A percentile compares a stretch with the other conserved stretches of the same genome.
These are phyloP conservation scores for Rhynchospora tenuis DNA, from an alignment of 176 grass and related monocot genomes.

Conservation along the genomic window DNA sequence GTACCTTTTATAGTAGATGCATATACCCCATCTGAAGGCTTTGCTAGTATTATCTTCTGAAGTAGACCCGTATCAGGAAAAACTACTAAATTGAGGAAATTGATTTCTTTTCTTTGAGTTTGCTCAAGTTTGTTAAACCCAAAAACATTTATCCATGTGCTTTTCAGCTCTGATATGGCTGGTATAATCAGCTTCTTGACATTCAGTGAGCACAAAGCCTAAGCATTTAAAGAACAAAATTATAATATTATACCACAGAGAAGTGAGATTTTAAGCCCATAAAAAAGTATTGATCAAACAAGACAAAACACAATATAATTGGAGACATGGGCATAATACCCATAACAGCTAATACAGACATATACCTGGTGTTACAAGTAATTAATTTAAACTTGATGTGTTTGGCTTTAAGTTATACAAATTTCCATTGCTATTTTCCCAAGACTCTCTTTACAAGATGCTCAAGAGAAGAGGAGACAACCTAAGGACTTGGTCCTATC, in stretches of 20 bases:
- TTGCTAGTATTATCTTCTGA: slow-evolving; percentile 53
- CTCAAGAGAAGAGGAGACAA: neutral
- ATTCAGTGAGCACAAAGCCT: slow-evolving; percentile 69
- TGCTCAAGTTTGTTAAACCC: slow-evolving; percentile 64
- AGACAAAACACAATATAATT: slow-evolving; percentile 20
- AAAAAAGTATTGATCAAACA: neutral
- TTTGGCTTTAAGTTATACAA: neutral
- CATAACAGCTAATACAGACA: neutral
- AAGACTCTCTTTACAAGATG: neutral
- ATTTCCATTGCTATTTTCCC: neutral
- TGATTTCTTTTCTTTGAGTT: slow-evolving; percentile 48
- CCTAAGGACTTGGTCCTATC: neutral
- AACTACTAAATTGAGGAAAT: slow-evolving; percentile 64
- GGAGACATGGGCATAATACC: neutral
- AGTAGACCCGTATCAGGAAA: slow-evolving; percentile 78
- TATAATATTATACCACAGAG: no score
- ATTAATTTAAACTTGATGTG: neutral
- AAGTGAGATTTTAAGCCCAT: no score
- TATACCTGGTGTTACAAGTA: neutral
- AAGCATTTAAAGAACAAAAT: slow-evolving; percentile 26
- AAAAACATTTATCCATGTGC: slow-evolving; percentile 83
- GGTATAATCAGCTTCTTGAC: slow-evolving; percentile 72
- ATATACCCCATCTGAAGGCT: slow-evolving; percentile 25
- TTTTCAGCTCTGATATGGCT: slow-evolving; percentile 76
- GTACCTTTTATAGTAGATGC: slow-evolving; percentile 37